Evolutionary conservation across 306 rosid species (phyloP).

Genomic region (Cicer yamashitae): DNA sequence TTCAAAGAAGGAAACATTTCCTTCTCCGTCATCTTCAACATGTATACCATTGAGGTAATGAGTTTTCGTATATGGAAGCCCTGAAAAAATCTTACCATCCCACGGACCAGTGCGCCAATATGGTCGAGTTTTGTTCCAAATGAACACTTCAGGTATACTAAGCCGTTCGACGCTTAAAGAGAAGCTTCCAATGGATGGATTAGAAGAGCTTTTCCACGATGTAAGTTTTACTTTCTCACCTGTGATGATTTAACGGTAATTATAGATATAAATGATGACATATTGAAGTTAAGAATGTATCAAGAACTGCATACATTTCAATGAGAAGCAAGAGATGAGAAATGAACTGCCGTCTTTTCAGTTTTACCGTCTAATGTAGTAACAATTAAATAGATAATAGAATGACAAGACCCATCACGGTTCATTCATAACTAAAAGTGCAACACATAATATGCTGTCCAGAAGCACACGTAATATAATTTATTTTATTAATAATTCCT

Average conservation of each 20-base stretch:
- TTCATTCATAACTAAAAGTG: too few relatives aligned
- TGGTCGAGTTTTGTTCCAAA: slow-evolving; percentile 36
- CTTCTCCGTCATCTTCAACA: not conserved
- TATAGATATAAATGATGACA: too few relatives aligned
- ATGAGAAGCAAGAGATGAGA: too few relatives aligned
- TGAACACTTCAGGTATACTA: slow-evolving; percentile 19
- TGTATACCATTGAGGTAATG: slow-evolving; percentile 3
- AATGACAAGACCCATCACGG: too few relatives aligned
- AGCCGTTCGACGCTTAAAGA: slow-evolving; percentile 24
- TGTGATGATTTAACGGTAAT: not conserved
- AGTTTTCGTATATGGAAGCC: slow-evolving; percentile 23
- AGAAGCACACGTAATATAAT: too few relatives aligned
- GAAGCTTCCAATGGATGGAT: slow-evolving; percentile 46
- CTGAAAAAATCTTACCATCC: slow-evolving; percentile 39
- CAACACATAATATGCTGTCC: too few relatives aligned
- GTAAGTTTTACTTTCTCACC: not conserved
- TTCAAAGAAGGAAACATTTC: not conserved
- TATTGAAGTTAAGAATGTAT: too few relatives aligned
- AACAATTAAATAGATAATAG: too few relatives aligned
- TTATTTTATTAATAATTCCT: too few relatives aligned
- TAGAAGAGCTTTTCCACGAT: slow-evolving; percentile 9
- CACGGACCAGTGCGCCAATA: slow-evolving; percentile 52
- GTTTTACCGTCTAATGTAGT: too few relatives aligned
- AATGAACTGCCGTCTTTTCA: too few relatives aligned
- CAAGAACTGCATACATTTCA: too few relatives aligned